Conservation (phyloP, 371 early-diverging fungal species). For the Rhizopus delemar region DNA sequence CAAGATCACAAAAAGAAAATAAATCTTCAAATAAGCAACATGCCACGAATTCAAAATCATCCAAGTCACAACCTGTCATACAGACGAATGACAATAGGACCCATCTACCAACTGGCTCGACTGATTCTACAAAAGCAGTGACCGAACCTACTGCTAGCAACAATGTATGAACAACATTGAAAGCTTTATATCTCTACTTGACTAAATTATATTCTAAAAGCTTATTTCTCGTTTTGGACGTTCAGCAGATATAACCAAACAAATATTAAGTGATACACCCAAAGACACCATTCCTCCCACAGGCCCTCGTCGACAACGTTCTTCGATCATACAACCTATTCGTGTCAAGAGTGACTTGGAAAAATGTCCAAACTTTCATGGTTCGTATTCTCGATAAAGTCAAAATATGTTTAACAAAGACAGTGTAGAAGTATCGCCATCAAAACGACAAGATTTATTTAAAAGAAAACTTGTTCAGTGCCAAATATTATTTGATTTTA, state of each 20-base stretch:
- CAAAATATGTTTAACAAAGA: background rate
- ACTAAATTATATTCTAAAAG: slow-evolving; percentile 1
- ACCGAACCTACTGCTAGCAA: background rate
- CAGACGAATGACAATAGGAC: background rate
- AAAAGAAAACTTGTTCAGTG: slow-evolving; percentile 89
- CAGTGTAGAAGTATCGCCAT: slow-evolving; percentile 68
- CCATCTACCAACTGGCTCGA: background rate
- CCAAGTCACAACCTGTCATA: slow-evolving; percentile 10
- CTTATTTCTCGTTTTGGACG: slow-evolving; percentile 17
- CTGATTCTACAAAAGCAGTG: background rate
- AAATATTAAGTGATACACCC: slow-evolving; percentile 50
- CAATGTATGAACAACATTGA: slow-evolving; percentile 1
- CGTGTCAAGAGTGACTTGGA: slow-evolving; percentile 76
- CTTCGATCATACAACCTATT: slow-evolving; percentile 77
- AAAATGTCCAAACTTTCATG: slow-evolving; percentile 75
- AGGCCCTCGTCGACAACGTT: slow-evolving; percentile 82
- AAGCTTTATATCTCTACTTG: no score
- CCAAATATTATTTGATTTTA: slow-evolving; percentile 92
- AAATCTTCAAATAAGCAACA: slow-evolving; percentile 17
- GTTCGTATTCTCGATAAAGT: slow-evolving; percentile 38
- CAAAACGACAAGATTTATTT: slow-evolving; percentile 80
- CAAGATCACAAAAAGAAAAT: slow-evolving; percentile 28
- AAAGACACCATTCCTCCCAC: slow-evolving; percentile 81
- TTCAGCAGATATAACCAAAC: slow-evolving; percentile 28
- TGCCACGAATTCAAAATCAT: slow-evolving; percentile 1